These are phyloP conservation scores for Aspergillus fumigatiaffinis DNA, from an alignment of 2,329 filamentous ascomycete species.

Conservation along the genomic window DNA sequence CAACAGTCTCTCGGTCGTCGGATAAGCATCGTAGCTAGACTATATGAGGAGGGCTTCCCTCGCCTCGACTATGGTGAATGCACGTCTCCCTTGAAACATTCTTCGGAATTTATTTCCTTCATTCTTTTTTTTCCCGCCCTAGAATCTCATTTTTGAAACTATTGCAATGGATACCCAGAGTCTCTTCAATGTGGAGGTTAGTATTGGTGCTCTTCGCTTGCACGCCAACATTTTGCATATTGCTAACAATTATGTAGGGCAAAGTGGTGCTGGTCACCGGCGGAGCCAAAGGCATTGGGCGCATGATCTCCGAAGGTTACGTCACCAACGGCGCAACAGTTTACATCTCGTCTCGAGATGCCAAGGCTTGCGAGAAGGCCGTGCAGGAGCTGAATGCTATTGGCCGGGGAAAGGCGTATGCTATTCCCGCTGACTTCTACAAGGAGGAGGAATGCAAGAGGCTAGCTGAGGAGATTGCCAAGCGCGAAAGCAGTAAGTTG, in stretches of 20 bases:
- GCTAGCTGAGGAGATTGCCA: constrained; percentile 47
- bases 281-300: constrained; percentile 50
- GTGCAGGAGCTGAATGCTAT: constrained; percentile 47
- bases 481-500: constrained; percentile 54
- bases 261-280: constrained; percentile 50
- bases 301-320: constrained; percentile 54
- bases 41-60: not conserved
- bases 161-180: constrained; percentile 50
- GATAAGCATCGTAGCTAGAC: constrained; percentile 11
- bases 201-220: constrained; percentile 40
- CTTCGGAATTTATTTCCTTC: not conserved
- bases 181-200: constrained; percentile 59
- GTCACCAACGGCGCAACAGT: constrained; percentile 51
- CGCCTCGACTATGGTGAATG: not conserved
- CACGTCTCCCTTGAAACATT: not conserved
- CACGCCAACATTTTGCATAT: constrained; percentile 49
- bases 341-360: constrained; percentile 53
- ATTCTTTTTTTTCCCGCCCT: not conserved
- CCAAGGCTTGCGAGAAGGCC: constrained; percentile 47
- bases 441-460: constrained; percentile 49
- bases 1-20: constrained; percentile 19
- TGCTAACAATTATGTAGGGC: constrained; percentile 35
- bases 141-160: not conserved
- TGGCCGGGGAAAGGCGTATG: constrained; percentile 49
- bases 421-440: constrained; percentile 51